Evolutionary conservation across 2,329 filamentous ascomycete species (phyloP), one percentile per base, ranked within the genome.

Genomic region (Chaetomiaceae sp.): DNA sequence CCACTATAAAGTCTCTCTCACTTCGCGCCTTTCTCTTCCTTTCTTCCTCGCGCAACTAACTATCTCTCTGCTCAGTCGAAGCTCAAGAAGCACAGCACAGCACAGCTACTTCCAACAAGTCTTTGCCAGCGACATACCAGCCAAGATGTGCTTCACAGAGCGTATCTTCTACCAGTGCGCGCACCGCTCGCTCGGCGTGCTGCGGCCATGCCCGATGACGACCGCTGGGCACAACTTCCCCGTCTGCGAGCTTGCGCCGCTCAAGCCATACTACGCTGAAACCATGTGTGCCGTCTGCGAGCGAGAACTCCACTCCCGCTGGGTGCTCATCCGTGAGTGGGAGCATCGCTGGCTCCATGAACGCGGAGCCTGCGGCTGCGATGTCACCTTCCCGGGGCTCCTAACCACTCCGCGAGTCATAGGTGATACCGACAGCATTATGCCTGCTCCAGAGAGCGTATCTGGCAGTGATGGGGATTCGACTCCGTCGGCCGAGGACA

Each of bases 131-230:
- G 34, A 10, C 22, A 33, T n/a, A 43, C 15, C 27, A 24, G 30
- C 3, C 26, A 42, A 3, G 45, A 76, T 75, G 72, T 75, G 73
- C 53, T 65, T 72, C 57, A 60, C 63, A 26, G 69, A 73, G 54
- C 73, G 63, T 52, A 56, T 72, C 38, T 67, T 65, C 43, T 75
- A 72, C 57, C 65, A 59, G 27, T 76, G 73, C 56, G 73, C 71
- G 14, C 73, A 76, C 58, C 67, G 65, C 38, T 68, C 66, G 6
- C 33, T 65, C 4, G 60, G 64, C 1, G 60, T 68, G 10, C 60
- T 71, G 38, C 65, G 68, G 0, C 58, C 63, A 3, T 75, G 73
- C 50, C 72, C 73, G 1, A 38, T 69, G 49, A 70, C 68, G 0
- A 71, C 69, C 0, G 55, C 60, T 4, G 49, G 58, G 5, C 58